Conservation (phyloP, 371 early-diverging fungal species). For the Mucor velutinosus region DNA sequence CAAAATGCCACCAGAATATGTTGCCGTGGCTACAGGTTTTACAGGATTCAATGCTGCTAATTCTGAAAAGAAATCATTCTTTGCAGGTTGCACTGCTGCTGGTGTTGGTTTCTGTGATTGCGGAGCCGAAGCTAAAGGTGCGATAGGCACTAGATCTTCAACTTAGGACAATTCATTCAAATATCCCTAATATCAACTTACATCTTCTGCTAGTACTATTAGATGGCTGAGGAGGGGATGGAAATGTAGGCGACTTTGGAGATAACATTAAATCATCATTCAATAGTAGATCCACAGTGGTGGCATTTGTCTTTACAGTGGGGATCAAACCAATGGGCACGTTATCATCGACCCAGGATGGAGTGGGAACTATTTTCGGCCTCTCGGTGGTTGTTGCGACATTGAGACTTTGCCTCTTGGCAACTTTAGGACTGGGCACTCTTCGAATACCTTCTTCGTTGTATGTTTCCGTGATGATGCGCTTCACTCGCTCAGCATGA, state of each 20-base stretch:
- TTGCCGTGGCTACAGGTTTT: background rate
- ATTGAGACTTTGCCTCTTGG: conserved; percentile 7
- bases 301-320: background rate
- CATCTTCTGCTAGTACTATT: background rate
- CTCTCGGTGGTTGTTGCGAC: background rate
- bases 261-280: conserved; percentile 18
- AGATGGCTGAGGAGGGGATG: background rate
- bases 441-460: conserved; percentile 23
- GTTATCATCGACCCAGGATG: conserved; percentile 34
- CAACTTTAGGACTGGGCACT: background rate
- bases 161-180: background rate
- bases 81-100: background rate
- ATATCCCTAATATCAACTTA: background rate
- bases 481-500: conserved; percentile 33
- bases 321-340: conserved; percentile 27
- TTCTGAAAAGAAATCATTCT: conserved; percentile 19
- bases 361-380: conserved; percentile 5
- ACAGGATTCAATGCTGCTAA: conserved; percentile 14
- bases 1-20: conserved; percentile 24
- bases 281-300: conserved; percentile 10
- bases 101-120: background rate
- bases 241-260: conserved; percentile 17
- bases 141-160: background rate
- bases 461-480: conserved; percentile 28
- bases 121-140: background rate